Percentiles rank a stretch among this genome's conserved stretches.
Evolutionary conservation across 2,329 filamentous ascomycete species (phyloP).

Genomic region (Tolypocladium nubicola): DNA sequence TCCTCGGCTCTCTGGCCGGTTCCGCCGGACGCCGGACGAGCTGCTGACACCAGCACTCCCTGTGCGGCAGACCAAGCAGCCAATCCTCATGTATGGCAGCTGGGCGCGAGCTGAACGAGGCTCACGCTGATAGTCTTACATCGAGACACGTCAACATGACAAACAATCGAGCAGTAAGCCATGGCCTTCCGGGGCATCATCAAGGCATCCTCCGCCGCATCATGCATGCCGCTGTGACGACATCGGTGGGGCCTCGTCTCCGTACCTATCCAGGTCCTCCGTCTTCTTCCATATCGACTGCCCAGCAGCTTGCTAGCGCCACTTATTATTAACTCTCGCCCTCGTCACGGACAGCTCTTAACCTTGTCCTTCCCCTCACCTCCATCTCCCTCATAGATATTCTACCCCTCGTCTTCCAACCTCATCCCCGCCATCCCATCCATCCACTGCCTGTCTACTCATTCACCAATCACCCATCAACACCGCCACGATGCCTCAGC

Average conservation of each 20-base stretch:
- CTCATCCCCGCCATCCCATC: background rate
- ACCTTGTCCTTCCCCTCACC: background rate
- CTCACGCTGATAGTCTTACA: background rate
- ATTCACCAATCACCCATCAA: background rate
- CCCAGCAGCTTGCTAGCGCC: background rate
- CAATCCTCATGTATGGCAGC: background rate
- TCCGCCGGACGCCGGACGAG: background rate
- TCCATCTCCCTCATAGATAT: background rate
- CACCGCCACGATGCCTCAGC: slow-evolving; percentile 35
- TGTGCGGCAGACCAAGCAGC: background rate
- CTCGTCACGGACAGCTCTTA: background rate
- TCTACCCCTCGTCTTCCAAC: background rate
- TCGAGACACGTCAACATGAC: background rate
- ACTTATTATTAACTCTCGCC: background rate
- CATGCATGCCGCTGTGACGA: background rate
- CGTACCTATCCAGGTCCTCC: background rate
- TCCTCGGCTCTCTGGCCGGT: background rate
- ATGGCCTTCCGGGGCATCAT: background rate
- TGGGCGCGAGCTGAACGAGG: background rate
- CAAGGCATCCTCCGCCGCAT: too few relatives aligned
- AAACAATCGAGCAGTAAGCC: background rate
- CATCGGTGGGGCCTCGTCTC: background rate
- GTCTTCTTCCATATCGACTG: background rate
- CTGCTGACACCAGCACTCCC: background rate
- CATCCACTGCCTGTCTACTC: background rate